These are phyloP conservation scores for Phialemoniopsis sp. DNA, from an alignment of 2,329 filamentous ascomycete species.

Conservation along the genomic window DNA sequence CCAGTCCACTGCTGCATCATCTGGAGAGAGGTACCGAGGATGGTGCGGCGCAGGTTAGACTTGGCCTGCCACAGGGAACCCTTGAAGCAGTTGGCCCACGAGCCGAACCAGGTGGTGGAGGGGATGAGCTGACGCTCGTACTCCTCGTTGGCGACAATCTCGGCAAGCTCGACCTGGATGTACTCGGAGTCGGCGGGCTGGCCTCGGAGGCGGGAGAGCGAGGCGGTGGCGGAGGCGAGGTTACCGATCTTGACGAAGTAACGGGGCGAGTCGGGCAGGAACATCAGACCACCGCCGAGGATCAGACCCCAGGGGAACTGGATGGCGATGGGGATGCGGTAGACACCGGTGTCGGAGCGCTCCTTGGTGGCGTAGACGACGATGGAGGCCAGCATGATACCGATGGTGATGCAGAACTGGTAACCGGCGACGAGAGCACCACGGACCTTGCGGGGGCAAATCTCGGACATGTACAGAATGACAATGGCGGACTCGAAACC, in stretches of 20 bases:
- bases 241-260: slow-evolving; percentile 79
- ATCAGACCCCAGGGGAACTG: slow-evolving; percentile 81
- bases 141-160: slow-evolving; percentile 86
- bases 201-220: slow-evolving; percentile 67
- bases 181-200: slow-evolving; percentile 69
- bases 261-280: slow-evolving; percentile 81
- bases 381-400: slow-evolving; percentile 56
- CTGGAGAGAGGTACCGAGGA: slow-evolving; percentile 69
- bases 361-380: slow-evolving; percentile 70
- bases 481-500: slow-evolving; percentile 78
- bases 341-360: slow-evolving; percentile 58
- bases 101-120: slow-evolving; percentile 57
- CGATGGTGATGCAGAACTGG: slow-evolving; percentile 70
- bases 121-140: slow-evolving; percentile 73
- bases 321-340: slow-evolving; percentile 76
- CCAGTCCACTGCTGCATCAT: slow-evolving; percentile 84
- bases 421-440: slow-evolving; percentile 52
- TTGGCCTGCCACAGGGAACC: slow-evolving; percentile 59
- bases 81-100: slow-evolving; percentile 66
- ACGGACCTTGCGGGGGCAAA: slow-evolving; percentile 64
- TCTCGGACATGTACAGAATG: slow-evolving; percentile 86
- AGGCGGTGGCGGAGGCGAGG: slow-evolving; percentile 57
- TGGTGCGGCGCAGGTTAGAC: slow-evolving; percentile 66
- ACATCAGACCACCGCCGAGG: slow-evolving; percentile 65
- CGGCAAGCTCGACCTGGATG: slow-evolving; percentile 74